A percentile compares a stretch with the other conserved stretches of the same genome.
These are phyloP conservation scores for Stramenopiles sp. DNA, from an alignment of 352 stramenopile species.

Conservation along the genomic window DNA sequence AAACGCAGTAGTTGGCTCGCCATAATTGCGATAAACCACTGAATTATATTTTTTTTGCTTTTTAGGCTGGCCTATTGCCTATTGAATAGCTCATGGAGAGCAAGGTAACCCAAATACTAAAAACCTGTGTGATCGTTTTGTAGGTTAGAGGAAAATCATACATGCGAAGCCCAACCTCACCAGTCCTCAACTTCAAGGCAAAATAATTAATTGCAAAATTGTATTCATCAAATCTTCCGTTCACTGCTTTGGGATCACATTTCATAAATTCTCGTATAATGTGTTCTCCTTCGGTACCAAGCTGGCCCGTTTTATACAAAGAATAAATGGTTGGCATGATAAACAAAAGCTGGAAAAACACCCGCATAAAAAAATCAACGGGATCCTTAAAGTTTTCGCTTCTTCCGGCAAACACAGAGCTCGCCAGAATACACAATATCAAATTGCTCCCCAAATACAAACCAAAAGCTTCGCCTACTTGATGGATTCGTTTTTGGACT, in stretches of 20 bases:
- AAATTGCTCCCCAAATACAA: not conserved
- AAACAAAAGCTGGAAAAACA: not conserved
- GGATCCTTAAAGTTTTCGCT: not conserved
- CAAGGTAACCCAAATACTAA: not conserved
- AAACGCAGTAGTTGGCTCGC: too few relatives aligned
- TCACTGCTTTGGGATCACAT: not conserved
- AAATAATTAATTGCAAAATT: conserved; percentile 5
- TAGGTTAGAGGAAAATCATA: not conserved
- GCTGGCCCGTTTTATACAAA: not conserved
- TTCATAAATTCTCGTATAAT: not conserved
- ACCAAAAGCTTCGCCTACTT: not conserved
- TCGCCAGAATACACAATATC: not conserved
- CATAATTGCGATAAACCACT: too few relatives aligned
- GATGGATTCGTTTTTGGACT: not conserved
- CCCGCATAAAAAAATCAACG: not conserved
- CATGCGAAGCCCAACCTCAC: not conserved
- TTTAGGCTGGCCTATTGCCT: too few relatives aligned
- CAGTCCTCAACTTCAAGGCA: not conserved
- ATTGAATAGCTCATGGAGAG: not conserved
- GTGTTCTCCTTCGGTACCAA: not conserved
- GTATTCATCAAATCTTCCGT: not conserved
- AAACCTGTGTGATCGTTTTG: not conserved
- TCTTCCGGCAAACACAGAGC: not conserved
- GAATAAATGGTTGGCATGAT: not conserved
- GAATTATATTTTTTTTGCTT: too few relatives aligned